Percentiles rank a stretch among this genome's conserved stretches.
Evolutionary conservation across 2,329 filamentous ascomycete species (phyloP).

Genomic region (Geosmithia morbida): DNA sequence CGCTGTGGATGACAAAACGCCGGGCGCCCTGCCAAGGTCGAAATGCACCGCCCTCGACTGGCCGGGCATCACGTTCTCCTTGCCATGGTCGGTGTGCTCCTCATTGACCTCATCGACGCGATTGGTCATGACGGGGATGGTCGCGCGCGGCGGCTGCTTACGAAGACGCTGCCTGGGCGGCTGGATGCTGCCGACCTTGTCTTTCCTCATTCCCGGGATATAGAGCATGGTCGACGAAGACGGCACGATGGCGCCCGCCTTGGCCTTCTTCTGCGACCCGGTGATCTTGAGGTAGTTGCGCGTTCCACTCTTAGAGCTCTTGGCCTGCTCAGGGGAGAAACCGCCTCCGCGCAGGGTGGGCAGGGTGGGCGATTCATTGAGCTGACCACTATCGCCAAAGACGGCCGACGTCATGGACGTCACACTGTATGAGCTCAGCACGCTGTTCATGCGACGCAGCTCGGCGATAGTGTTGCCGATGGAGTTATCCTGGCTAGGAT

Average conservation of each 20-base stretch:
- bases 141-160: background rate
- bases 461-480: slow-evolving; percentile 31
- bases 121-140: background rate
- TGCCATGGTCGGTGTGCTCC: slow-evolving; percentile 7
- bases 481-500: slow-evolving; percentile 1
- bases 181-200: slow-evolving; percentile 4
- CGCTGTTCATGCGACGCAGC: slow-evolving; percentile 43
- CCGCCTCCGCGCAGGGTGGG: slow-evolving; percentile 21
- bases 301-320: slow-evolving; percentile 19
- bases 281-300: slow-evolving; percentile 30
- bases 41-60: slow-evolving; percentile 4
- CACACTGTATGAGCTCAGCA: slow-evolving; percentile 28
- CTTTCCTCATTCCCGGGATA: slow-evolving; percentile 1
- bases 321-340: slow-evolving; percentile 18
- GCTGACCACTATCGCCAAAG: slow-evolving; percentile 3
- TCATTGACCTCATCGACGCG: background rate
- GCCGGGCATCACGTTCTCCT: slow-evolving; percentile 13
- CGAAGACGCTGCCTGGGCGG: background rate
- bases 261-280: slow-evolving; percentile 12
- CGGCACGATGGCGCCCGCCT: background rate
- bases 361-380: slow-evolving; percentile 22
- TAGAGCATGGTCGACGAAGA: background rate
- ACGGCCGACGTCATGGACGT: slow-evolving; percentile 18
- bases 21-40: slow-evolving; percentile 2
- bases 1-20: background rate